These are phyloP conservation scores for Fraxinus nigra DNA, from an alignment of 305 asterid genomes.

Conservation along the genomic window DNA sequence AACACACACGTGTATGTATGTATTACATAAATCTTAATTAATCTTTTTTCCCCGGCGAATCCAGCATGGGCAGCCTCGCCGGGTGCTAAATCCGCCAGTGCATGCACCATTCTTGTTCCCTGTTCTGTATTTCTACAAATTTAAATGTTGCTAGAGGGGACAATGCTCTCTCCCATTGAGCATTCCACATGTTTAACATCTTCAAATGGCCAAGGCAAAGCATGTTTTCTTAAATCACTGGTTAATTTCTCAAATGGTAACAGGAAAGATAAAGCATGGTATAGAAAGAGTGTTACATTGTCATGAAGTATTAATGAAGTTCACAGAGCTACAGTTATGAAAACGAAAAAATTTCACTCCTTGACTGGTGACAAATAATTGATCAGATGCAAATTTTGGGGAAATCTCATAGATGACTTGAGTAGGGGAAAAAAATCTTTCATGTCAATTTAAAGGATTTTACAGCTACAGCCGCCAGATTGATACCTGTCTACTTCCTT, in stretches of 20 bases:
- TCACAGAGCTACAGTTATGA: not conserved
- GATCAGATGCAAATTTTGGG: not conserved
- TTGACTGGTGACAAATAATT: not conserved
- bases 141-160: not conserved
- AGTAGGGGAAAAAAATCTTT: not conserved
- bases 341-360: not conserved
- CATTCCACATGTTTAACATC: not conserved
- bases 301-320: not conserved
- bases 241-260: not conserved
- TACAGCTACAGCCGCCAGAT: conserved; percentile 3
- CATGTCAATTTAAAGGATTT: not conserved
- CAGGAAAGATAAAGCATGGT: not conserved
- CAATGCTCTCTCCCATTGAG: not conserved
- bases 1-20: no score
- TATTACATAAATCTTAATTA: no score
- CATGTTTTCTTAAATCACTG: not conserved
- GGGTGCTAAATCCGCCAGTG: no score
- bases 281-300: not conserved
- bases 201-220: not conserved
- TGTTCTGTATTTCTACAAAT: not conserved
- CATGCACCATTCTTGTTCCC: not conserved
- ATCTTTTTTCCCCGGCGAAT: no score
- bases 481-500: conserved; percentile 87
- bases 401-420: not conserved
- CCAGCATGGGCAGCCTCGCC: no score